Evolutionary conservation across 352 stramenopile species (phyloP), one percentile per base, ranked within the genome.

Genomic region (Hyphochytrium catenoides): DNA sequence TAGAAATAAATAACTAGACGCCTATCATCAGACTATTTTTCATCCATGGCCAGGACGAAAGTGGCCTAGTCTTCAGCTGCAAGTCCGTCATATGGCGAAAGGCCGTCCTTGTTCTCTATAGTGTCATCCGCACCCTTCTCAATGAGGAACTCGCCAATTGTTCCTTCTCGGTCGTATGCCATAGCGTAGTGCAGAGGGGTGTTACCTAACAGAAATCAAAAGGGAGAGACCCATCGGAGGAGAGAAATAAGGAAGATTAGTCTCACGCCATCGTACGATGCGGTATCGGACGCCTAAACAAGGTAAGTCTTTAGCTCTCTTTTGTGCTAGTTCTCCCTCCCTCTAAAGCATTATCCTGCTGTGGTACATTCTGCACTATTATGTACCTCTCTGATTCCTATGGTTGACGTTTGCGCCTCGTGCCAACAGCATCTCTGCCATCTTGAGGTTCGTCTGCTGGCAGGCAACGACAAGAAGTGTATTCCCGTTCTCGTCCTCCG

Each of bases 121-220:
- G 69, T 85, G 44, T 93, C 77, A 47, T 94, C 75, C 6, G 82
- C 75, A 27, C 79, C 82, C 38, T 74, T 70, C n/a, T 62, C 57
- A 45, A 94, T 93, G 27, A 94, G 51, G 52, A 74, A 91, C 54
- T 93, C 74, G 37, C 65, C 79, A 4, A 94, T 47, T 23, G 65
- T 56, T 24, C 77, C 78, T 44, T 86, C 66, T 0, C 59, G 28
- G 49, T 94, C 79, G 54, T 90, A 91, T 3, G 70, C 68, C 67
- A 94, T 88, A 3, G 82, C 82, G 43, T 86, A 94, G 45, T 93
- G 82, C 31, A 94, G 53, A 18, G 81, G 52, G 11, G 82, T 93
- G 53, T 93, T 94, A 34, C 82, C 76, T n/a, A n/a, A n/a, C n/a
- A n/a, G n/a, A 30, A n/a, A 30, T 30, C n/a, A n/a, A n/a, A n/a